Percentiles rank a stretch among this genome's conserved stretches.
Evolutionary conservation across 495 filamentous ascomycete species (phyloP).

Genomic region (Podospora bellae-mahoneyi): DNA sequence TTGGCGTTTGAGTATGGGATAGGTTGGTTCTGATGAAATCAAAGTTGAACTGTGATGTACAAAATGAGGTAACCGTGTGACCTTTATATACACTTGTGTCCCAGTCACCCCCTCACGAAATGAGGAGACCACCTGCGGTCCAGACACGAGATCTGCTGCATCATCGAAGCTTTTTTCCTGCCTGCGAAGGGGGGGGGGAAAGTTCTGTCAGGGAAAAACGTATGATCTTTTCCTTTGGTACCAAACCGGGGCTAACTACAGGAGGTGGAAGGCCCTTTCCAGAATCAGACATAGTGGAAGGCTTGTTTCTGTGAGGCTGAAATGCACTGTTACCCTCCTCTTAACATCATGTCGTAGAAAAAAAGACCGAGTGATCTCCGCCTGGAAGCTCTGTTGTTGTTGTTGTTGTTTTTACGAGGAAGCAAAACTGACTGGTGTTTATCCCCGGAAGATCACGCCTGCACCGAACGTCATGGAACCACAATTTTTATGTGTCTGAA

Average conservation of each 20-base stretch:
- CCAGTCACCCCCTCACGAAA: background rate
- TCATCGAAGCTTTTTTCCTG: background rate
- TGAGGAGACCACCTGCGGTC: background rate
- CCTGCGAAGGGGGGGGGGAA: background rate
- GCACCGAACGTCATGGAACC: background rate
- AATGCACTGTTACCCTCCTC: background rate
- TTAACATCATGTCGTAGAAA: too few relatives aligned
- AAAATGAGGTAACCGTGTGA: background rate
- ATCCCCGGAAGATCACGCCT: background rate
- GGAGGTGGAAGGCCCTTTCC: background rate
- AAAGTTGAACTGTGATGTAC: background rate
- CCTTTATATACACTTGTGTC: background rate
- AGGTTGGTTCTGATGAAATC: background rate
- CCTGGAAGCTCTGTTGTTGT: background rate
- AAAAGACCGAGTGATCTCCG: background rate
- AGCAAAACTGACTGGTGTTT: background rate
- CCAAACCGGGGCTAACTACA: background rate
- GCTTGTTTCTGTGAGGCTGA: background rate
- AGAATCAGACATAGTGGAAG: background rate
- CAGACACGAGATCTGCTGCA: constrained; percentile 12
- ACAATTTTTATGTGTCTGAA: background rate
- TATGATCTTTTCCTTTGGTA: constrained; percentile 16
- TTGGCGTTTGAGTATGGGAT: background rate
- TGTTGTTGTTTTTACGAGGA: background rate
- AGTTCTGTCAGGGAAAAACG: constrained; percentile 12